A percentile compares a stretch with the other conserved stretches of the same genome.
Evolutionary conservation across 768 basidiomycete species (phyloP).

Genomic region (Tremella yokohamensis): DNA sequence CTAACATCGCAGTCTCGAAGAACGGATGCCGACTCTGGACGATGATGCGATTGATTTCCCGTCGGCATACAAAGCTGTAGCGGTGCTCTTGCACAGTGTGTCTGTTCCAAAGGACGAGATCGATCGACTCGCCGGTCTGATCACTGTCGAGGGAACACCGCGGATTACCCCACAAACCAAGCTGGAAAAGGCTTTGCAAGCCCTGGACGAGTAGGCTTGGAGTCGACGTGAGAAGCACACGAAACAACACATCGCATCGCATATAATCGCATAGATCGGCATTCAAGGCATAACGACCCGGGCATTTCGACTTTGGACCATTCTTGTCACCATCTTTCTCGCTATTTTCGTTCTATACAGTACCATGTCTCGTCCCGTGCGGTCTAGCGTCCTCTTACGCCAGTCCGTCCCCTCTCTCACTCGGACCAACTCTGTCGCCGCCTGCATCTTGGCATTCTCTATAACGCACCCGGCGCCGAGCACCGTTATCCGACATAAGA

Average conservation of each 20-base stretch:
- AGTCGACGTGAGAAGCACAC: not conserved
- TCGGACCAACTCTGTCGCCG: no score
- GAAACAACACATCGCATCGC: not conserved
- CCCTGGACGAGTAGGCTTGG: constrained; percentile 29
- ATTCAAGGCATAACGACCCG: constrained; percentile 1
- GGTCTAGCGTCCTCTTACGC: no score
- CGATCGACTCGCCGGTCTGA: constrained; percentile 42
- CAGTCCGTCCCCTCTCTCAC: no score
- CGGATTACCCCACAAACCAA: constrained; percentile 51
- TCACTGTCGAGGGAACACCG: constrained; percentile 51
- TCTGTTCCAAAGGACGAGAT: constrained; percentile 42
- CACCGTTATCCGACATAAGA: no score
- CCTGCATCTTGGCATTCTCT: no score
- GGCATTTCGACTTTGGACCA: not conserved
- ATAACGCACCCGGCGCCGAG: no score
- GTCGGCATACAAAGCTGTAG: constrained; percentile 72
- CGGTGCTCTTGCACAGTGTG: constrained; percentile 59
- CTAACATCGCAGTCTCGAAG: constrained; percentile 32
- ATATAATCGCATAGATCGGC: constrained; percentile 2
- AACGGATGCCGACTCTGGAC: constrained; percentile 59
- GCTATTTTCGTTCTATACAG: not conserved
- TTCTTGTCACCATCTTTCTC: constrained; percentile 2
- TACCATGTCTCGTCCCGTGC: no score
- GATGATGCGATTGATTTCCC: constrained; percentile 89
- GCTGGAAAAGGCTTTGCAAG: constrained; percentile 35